Conservation (phyloP, 2,329 filamentous ascomycete genomes). For the Knufia fluminis region DNA sequence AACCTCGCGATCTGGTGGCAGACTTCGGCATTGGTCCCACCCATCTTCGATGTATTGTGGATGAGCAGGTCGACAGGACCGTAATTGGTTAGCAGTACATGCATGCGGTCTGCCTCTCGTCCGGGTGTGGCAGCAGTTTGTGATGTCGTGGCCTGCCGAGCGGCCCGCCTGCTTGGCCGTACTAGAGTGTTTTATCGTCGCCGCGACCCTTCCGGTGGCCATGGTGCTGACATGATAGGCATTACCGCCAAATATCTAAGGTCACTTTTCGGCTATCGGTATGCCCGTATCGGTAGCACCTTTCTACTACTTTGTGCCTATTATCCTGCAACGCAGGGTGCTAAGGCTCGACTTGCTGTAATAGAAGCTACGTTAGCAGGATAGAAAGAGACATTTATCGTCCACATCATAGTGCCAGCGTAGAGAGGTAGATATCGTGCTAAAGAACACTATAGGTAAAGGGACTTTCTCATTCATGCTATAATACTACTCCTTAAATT, state of each 20-base stretch:
- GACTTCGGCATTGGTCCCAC: slow-evolving; percentile 2
- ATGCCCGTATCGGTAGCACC: neutral
- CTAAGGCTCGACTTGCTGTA: neutral
- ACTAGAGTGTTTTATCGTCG: slow-evolving; percentile 3
- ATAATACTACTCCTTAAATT: slow-evolving; percentile 2
- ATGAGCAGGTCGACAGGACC: neutral
- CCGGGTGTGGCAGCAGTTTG: slow-evolving; percentile 2
- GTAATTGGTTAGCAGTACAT: slow-evolving; percentile 1
- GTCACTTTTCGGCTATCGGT: slow-evolving; percentile 2
- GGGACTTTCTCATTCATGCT: slow-evolving; percentile 1
- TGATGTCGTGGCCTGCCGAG: slow-evolving; percentile 2
- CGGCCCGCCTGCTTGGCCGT: slow-evolving; percentile 2
- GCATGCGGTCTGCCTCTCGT: slow-evolving; percentile 1
- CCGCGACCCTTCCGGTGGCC: neutral
- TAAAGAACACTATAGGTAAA: slow-evolving; percentile 3
- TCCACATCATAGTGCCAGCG: slow-evolving; percentile 2
- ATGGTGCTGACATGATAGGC: neutral
- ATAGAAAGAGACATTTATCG: slow-evolving; percentile 4
- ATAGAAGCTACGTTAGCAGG: slow-evolving; percentile 3
- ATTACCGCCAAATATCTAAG: neutral
- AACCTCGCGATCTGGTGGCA: slow-evolving; percentile 1
- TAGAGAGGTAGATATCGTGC: slow-evolving; percentile 3
- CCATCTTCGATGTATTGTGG: neutral
- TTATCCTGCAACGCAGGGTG: too few relatives aligned
- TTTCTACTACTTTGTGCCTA: too few relatives aligned